These are phyloP conservation scores for Fusarium tanahbumbuense DNA, from an alignment of 2,329 filamentous ascomycete genomes.

Conservation along the genomic window DNA sequence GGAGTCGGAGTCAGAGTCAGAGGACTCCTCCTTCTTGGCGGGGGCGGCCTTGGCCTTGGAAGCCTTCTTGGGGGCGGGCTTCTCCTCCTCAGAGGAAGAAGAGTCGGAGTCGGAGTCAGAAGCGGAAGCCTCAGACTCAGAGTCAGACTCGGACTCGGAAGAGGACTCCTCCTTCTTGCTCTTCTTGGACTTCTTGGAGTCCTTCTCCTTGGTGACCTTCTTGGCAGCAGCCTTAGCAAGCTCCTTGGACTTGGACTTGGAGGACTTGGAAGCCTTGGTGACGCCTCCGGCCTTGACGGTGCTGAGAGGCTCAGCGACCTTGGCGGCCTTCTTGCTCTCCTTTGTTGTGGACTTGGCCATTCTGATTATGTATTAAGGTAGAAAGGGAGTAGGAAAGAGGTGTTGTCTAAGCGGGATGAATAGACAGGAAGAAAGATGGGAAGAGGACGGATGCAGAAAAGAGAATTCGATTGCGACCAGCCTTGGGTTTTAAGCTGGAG, in stretches of 20 bases:
- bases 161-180: slow-evolving; percentile 60
- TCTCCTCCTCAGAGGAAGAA: slow-evolving; percentile 52
- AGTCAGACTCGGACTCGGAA: slow-evolving; percentile 55
- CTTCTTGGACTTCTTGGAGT: slow-evolving; percentile 66
- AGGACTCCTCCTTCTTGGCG: slow-evolving; percentile 47
- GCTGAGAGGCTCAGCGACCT: slow-evolving; percentile 62
- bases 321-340: slow-evolving; percentile 63
- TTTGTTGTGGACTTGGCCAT: slow-evolving; percentile 77
- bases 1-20: slow-evolving; percentile 50
- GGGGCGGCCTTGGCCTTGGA: slow-evolving; percentile 50
- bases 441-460: slow-evolving; percentile 37
- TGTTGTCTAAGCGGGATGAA: slow-evolving; percentile 23
- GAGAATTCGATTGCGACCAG: slow-evolving; percentile 25
- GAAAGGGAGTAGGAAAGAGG: slow-evolving; percentile 15
- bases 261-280: slow-evolving; percentile 72
- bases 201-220: slow-evolving; percentile 60
- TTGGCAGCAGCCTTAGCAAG: slow-evolving; percentile 71
- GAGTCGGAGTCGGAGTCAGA: slow-evolving; percentile 51
- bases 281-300: slow-evolving; percentile 74
- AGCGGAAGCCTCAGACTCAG: slow-evolving; percentile 56
- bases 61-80: slow-evolving; percentile 54
- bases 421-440: slow-evolving; percentile 29
- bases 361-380: slow-evolving; percentile 50
- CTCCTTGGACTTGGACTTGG: slow-evolving; percentile 75
- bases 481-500: slow-evolving; percentile 42